Evolutionary conservation across 163 green algal species (phyloP), one percentile per base, ranked within the genome.

Genomic region (Scenedesmus sp.): DNA sequence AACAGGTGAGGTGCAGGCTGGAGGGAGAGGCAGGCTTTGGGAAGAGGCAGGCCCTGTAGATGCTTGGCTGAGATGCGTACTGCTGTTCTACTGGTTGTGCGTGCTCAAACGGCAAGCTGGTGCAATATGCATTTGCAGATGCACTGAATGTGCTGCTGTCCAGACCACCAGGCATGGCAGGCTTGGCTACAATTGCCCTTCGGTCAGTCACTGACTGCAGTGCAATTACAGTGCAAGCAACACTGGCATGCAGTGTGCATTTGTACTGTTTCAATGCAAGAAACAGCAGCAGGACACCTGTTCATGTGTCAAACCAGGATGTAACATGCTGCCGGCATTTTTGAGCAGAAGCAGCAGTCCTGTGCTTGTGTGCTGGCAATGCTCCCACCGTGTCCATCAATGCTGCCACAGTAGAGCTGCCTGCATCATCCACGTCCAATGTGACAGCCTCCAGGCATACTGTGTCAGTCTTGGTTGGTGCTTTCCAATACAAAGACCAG

Each of bases 401-500:
- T 10, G 88, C 74, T 18, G 56, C 77, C 2, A 92, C 88, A 26
- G 74, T 95, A n/a, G 79, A 79, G 23, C 70, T 91, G 55, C 60
- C 55, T 73, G 55, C 4, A 59, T 62, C 16, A 76, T 62, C 59
- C 91, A 92, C n/a, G 95, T 86, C 46, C 95, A 98, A 13, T 18
- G n/a, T 67, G 16, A 96, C 77, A 2, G 92, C 82, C 6, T 97
- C 91, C 77, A 98, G 82, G 57, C 93, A 74, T 4, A 96, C 89
- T 0, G 97, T 99, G 34, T 96, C 93, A 1, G 97, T 99, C 18
- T 86, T 89, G 94, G 98, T 97, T 59, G 90, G 94, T 74, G 97
- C 96, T 91, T 98, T 98, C 97, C 97, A 99, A 91, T 99, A 99
- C 54, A 99, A 90, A 10, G 92, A 97, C 97, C 97, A 99, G 54